Base-by-base conservation (phyloP, 345 rosid species). In the Citrus australasica region DNA sequence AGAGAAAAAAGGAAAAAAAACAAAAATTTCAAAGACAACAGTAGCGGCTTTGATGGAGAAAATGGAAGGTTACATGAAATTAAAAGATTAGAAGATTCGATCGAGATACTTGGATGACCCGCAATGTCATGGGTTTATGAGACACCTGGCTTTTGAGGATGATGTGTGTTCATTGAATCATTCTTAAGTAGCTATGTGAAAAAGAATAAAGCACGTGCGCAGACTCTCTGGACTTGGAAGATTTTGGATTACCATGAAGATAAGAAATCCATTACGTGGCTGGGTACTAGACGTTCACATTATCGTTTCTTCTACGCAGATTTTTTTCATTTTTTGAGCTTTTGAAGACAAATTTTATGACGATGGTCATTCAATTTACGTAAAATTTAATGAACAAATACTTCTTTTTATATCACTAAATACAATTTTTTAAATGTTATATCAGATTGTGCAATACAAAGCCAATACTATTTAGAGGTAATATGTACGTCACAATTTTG, bases 151-250 rank as follows among this genome's bases (percentile, higher is more conserved):
- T 30, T 66, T 30, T 33, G 78, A 30, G 11, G 32, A 11, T 17
- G 27, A 30, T 33, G 1, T 48, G 2, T 7, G 75, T 78, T 58
- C 82, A 78, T 16, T 71, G 80, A 42, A 73, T 60, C 67, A 1
- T 27, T 78, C 40, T 32, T 32, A 56, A 17, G 10, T 24, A 22
- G 76, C 17, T 46, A 46, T 13, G 40, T n/a, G 70, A 25, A 11
- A 25, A 24, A 2, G 75, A 78, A 78, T 46, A n/a, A n/a, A 67
- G 77, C 87, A 83, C 79, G 83, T 83, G 89, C 86, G 86, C 87
- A 81, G 85, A 19, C 89, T 28, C 78, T 10, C 4, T 80, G 14
- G 85, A 82, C 85, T 35, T 9, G 16, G 38, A 76, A 73, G 69
- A 25, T 33, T 42, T 11, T 46, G 8, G 33, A 6, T 14, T 5